phyloP scores from a whole-genome alignment of 805 yeast species.

The Saturnispora bothae region DNA sequence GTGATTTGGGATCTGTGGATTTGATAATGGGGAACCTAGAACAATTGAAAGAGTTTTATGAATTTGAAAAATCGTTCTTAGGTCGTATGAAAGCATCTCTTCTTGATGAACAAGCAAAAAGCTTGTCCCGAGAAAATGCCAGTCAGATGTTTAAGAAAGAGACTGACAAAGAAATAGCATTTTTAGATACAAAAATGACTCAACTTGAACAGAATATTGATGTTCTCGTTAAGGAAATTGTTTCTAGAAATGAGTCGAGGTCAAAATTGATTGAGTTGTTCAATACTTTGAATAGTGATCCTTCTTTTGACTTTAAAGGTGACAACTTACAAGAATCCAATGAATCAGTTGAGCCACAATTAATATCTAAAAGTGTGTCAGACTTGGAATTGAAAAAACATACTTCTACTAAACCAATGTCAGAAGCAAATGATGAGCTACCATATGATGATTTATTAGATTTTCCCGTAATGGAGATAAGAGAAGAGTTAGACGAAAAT shows the following conservation, averaged over 20 bases:
- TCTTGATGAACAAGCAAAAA: constrained; percentile 14
- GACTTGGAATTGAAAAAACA: background rate
- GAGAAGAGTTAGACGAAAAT: constrained; percentile 78
- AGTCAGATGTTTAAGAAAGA: constrained; percentile 16
- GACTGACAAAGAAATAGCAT: constrained; percentile 15
- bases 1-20: constrained; percentile 20
- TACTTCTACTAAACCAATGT: too few species aligned
- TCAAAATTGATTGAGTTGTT: constrained; percentile 22
- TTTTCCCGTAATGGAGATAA: constrained; percentile 68
- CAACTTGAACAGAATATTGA: constrained; percentile 11
- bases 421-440: background rate
- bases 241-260: constrained; percentile 24
- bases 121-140: constrained; percentile 3
- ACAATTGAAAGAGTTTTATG: constrained; percentile 20
- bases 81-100: constrained; percentile 12
- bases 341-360: too few species aligned
- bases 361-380: too few species aligned
- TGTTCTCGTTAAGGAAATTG: constrained; percentile 27
- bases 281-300: constrained; percentile 16
- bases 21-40: constrained; percentile 19
- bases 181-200: constrained; percentile 10
- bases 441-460: background rate
- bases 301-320: constrained; percentile 15
- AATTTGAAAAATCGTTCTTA: constrained; percentile 19
- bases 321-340: constrained; percentile 7